phyloP scores from a whole-genome alignment of 1,139 yeast species.

The Kurtzmaniella quercitrusa region DNA sequence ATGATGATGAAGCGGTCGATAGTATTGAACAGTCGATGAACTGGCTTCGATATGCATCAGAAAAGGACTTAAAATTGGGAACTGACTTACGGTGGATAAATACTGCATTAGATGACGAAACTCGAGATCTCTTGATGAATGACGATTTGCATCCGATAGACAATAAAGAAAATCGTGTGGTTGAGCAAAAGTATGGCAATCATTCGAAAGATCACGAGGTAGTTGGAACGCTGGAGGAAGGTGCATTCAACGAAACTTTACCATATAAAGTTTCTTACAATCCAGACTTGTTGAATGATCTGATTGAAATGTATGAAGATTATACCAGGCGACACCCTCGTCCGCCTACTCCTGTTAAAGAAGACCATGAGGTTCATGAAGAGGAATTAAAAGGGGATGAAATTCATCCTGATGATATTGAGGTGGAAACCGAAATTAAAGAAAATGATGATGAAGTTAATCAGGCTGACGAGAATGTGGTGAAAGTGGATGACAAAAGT shows the following conservation, averaged over 20 bases:
- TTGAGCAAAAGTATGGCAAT: constrained; percentile 20
- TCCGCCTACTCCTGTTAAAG: neutral
- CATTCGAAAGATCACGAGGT: constrained; percentile 30
- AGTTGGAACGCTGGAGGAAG: constrained; percentile 17
- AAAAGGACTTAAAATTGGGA: constrained; percentile 42
- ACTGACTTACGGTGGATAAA: constrained; percentile 36
- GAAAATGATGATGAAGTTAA: neutral
- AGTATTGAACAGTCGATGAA: constrained; percentile 20
- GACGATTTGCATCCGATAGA: constrained; percentile 28
- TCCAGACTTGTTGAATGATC: constrained; percentile 13
- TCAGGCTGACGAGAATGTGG: neutral
- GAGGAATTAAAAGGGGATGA: constrained; percentile 4
- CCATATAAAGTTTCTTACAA: constrained; percentile 33
- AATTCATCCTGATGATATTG: neutral
- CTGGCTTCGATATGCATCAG: constrained; percentile 43
- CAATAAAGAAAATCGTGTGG: constrained; percentile 19
- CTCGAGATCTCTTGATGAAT: constrained; percentile 25
- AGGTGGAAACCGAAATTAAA: neutral
- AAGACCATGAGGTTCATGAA: constrained; percentile 9
- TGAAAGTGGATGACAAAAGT: constrained; percentile 1
- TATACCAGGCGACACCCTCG: constrained; percentile 2
- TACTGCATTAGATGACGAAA: constrained; percentile 28
- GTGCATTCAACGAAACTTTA: constrained; percentile 11
- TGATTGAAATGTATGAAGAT: constrained; percentile 8
- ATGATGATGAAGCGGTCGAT: constrained; percentile 19